Evolutionary conservation across 2,329 filamentous ascomycete species (phyloP).

Genomic region (Helotiales sp.): DNA sequence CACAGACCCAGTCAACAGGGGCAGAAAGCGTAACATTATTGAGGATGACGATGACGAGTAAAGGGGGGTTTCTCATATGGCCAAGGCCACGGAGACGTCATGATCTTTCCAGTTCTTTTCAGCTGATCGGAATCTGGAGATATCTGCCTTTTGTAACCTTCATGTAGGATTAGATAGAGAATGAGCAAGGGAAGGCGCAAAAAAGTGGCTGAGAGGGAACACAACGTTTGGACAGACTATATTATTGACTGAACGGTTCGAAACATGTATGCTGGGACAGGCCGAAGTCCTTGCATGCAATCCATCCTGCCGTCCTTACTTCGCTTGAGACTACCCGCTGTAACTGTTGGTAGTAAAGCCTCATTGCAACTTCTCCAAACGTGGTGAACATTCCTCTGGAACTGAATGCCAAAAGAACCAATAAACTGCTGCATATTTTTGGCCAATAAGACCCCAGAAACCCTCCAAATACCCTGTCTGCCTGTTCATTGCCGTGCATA

Average conservation of each 20-base stretch:
- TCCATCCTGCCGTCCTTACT: too few relatives aligned
- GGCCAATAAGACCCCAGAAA: neutral
- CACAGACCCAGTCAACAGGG: slow-evolving; percentile 45
- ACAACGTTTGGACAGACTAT: too few relatives aligned
- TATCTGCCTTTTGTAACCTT: neutral
- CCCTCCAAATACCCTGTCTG: neutral
- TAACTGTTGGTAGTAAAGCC: too few relatives aligned
- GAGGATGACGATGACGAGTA: slow-evolving; percentile 63
- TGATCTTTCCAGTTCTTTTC: neutral
- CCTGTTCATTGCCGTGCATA: neutral
- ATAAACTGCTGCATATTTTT: neutral
- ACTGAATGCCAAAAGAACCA: too few relatives aligned
- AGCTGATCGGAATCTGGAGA: neutral
- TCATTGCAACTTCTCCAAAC: too few relatives aligned
- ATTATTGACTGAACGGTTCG: too few relatives aligned
- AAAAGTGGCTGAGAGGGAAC: neutral
- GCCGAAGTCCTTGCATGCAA: neutral
- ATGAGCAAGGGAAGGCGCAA: neutral
- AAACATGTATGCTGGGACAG: too few relatives aligned
- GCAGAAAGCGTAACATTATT: slow-evolving; percentile 61
- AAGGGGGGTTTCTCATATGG: neutral
- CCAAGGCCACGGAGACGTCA: neutral
- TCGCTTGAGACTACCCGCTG: neutral
- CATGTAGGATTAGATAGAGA: slow-evolving; percentile 7
- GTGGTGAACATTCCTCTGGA: neutral